Base-by-base conservation (phyloP, 2,329 filamentous ascomycete species). In the Akanthomyces uredinophilus region DNA sequence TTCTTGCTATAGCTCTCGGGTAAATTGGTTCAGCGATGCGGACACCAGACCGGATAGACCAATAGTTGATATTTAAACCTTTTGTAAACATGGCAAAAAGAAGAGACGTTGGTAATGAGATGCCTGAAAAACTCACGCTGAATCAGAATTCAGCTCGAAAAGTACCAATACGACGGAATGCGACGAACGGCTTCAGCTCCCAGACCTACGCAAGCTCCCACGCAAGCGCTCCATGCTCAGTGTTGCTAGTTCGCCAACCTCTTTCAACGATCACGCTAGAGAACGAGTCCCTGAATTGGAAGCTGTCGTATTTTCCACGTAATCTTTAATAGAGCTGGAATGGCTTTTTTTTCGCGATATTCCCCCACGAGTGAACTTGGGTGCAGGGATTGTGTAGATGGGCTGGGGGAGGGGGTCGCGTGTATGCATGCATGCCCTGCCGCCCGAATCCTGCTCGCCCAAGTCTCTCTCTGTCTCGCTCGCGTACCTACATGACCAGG, bases 81-180 rank as follows among this genome's bases (percentile, higher is more conserved):
- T 29, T 29, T 29, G 4, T 29, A 3, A 6, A 2, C 27, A 29
- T 29, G 27, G 27, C 27, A 29, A 29, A 29, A 29, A 29, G 27
- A 29, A 29, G 27, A 29, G 6, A 5, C 27, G 27, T 4, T 13
- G 24, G 53, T 16, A 44, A 5, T 46, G 5, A n/a, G 7, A 4
- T 6, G 35, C 35, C 14, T 27, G 13, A 53, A 16, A 29, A 41
- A 53, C 7, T 27, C n/a, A 53, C 7, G 18, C n/a, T 7, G n/a
- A n/a, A 41, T 22, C 14, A 20, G 13, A 24, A 39, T 13, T 43
- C 52, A 54, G 52, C 52, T 27, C 41, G 8, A n/a, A 16, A 24
- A 8, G n/a, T 55, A 29, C 24, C 37, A 57, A 57, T 57, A 57
- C 54, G 54, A 57, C 37, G n/a, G 41, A 57, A 57, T 57, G 27